Conservation (phyloP, 352 stramenopile species). For the Pythium sukuiense region DNA sequence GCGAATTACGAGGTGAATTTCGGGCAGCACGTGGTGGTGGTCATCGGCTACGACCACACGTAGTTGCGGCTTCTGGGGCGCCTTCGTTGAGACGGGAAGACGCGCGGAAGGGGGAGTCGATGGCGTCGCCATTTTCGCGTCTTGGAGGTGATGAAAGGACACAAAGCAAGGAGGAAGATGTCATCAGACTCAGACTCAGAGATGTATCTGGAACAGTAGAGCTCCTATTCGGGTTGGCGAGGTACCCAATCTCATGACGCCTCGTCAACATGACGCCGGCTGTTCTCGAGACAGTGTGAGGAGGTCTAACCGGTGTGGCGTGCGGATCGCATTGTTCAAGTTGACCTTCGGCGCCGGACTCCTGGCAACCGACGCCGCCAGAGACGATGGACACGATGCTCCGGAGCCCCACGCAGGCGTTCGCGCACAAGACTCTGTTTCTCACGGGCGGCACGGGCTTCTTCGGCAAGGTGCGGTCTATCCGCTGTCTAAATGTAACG, state of each 20-base stretch:
- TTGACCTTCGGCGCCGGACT: neutral
- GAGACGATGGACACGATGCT: constrained; percentile 2
- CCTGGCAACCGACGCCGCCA: neutral
- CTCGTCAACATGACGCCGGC: constrained; percentile 5
- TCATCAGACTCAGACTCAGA: constrained; percentile 1
- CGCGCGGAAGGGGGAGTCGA: neutral
- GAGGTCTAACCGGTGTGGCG: neutral
- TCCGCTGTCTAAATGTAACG: constrained; percentile 4
- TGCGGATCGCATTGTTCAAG: constrained; percentile 9
- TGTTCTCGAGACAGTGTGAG: neutral
- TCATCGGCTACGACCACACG: constrained; percentile 71
- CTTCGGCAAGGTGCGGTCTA: constrained; percentile 66
- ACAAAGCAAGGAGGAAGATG: neutral
- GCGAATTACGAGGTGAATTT: constrained; percentile 55
- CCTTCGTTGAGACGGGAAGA: neutral
- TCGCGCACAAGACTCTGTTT: constrained; percentile 69
- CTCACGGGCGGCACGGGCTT: constrained; percentile 88
- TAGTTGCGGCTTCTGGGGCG: constrained; percentile 14
- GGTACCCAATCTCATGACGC: neutral
- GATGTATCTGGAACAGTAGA: neutral
- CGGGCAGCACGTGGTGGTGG: constrained; percentile 74
- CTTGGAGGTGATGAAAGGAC: neutral
- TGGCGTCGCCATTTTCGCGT: constrained; percentile 8
- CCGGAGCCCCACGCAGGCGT: constrained; percentile 50
- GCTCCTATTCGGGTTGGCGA: neutral